Evolutionary conservation across 352 stramenopile species (phyloP), one percentile per base, ranked within the genome.

Genomic region (Albugo candida): DNA sequence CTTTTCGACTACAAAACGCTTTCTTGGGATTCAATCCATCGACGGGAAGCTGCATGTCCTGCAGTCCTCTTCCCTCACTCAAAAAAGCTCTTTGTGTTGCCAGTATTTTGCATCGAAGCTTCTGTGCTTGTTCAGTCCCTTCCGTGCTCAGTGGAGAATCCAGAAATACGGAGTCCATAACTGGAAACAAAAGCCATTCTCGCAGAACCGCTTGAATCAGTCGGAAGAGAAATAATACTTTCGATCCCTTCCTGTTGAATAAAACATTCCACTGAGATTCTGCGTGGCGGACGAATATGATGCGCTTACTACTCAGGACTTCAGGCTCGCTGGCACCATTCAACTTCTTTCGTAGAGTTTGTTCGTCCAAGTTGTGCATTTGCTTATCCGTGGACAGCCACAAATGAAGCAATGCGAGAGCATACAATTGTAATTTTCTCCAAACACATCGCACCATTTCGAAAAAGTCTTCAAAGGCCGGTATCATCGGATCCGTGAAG

Each of bases 191-290:
- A 13, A 82, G 60, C 60, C 73, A 83, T 55, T 93, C 80, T 16
- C 63, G 62, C 35, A 63, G 54, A 8, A 86, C 53, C 0, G 78
- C 64, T 21, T 63, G 70, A 2, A 79, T 31, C 3, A 31, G 24
- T 8, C 24, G 34, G 31, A 31, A 31, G 40, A 51, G 58, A 42
- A 69, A 48, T 10, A 74, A 38, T n/a, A 59, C 62, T 8, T 57
- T 55, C 39, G 65, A 60, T 50, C 62, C 20, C 34, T 76, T 74
- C 37, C 81, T 78, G 50, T 93, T 93, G 49, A 93, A 93, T 35
- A 91, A 61, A 44, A 81, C 66, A 55, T 93, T 93, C 80, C 80
- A 92, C 53, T 86, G 69, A 39, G 75, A 89, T 60, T 93, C 80
- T 21, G 71, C 76, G 41, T 93, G 80, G 17, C 80, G 70, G 20